Percentiles rank a stretch among this genome's conserved stretches.
These are phyloP conservation scores for Entoloma clypeatum DNA, from an alignment of 1,284 basidiomycete genomes.

Conservation along the genomic window DNA sequence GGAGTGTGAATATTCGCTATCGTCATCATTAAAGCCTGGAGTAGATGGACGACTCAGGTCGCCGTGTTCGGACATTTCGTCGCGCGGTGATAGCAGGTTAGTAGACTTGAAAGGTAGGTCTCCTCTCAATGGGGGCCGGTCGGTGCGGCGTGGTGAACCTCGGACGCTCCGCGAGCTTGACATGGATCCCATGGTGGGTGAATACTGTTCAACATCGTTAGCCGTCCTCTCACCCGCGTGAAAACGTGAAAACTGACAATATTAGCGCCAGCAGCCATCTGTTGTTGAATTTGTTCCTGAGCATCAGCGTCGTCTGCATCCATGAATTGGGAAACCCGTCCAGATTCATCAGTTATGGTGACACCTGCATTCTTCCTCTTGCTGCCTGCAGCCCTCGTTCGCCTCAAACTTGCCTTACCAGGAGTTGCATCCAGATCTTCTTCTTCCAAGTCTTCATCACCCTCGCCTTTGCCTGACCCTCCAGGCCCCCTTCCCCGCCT, in stretches of 20 bases:
- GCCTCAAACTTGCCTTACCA: constrained; percentile 43
- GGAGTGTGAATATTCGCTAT: constrained; percentile 54
- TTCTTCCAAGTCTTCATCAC: constrained; percentile 41
- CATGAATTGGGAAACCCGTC: constrained; percentile 80
- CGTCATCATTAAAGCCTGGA: constrained; percentile 48
- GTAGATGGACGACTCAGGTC: constrained; percentile 36
- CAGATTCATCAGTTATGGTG: constrained; percentile 44
- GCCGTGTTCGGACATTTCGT: constrained; percentile 40
- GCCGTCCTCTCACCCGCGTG: neutral
- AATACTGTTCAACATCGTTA: constrained; percentile 38
- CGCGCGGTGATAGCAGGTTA: constrained; percentile 40
- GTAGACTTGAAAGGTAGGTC: constrained; percentile 38
- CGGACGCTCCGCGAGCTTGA: constrained; percentile 65
- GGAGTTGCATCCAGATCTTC: constrained; percentile 52
- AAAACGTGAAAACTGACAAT: constrained; percentile 45
- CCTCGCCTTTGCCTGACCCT: constrained; percentile 28
- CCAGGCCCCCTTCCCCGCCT: constrained; percentile 31
- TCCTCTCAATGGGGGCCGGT: constrained; percentile 38
- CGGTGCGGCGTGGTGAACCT: constrained; percentile 56
- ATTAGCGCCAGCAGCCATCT: constrained; percentile 71
- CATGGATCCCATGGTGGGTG: constrained; percentile 49
- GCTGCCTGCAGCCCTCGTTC: constrained; percentile 25
- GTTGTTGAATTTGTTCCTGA: constrained; percentile 79
- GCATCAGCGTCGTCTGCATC: constrained; percentile 88
- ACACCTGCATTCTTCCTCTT: constrained; percentile 31